Conservation (phyloP, 805 yeast genomes). For the Yamadazyma takamatsuzukensis region DNA sequence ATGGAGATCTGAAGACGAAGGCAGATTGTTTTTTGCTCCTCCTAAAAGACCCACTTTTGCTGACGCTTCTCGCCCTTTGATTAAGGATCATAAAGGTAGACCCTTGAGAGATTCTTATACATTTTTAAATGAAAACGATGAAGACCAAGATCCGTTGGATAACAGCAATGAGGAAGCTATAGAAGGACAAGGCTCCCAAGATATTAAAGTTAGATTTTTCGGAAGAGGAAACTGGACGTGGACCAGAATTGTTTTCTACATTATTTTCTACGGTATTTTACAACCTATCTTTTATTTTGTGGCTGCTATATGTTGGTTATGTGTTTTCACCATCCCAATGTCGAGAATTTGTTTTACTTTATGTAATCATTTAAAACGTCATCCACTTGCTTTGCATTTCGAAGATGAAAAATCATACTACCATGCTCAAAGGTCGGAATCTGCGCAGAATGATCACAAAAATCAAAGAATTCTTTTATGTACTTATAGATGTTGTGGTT, state of each 20-base stretch:
- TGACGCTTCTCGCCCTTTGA: constrained; percentile 27
- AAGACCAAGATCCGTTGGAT: constrained; percentile 14
- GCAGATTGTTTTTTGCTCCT: constrained; percentile 78
- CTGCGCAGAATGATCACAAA: constrained; percentile 29
- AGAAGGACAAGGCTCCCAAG: constrained; percentile 15
- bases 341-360: constrained; percentile 69
- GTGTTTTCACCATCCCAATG: constrained; percentile 92
- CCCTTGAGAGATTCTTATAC: constrained; percentile 36
- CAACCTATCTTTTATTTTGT: constrained; percentile 63
- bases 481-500: constrained; percentile 88
- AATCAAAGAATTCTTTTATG: constrained; percentile 70
- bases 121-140: constrained; percentile 21
- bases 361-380: constrained; percentile 76
- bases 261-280: constrained; percentile 62
- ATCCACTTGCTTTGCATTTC: constrained; percentile 84
- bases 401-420: constrained; percentile 54
- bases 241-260: constrained; percentile 75
- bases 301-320: constrained; percentile 68
- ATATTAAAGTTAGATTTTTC: constrained; percentile 57
- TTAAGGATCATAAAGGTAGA: constrained; percentile 42
- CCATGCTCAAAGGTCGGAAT: constrained; percentile 16
- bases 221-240: constrained; percentile 92
- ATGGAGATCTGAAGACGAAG: constrained; percentile 81
- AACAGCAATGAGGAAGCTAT: no score
- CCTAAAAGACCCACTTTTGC: constrained; percentile 39